Evolutionary conservation across 2,329 filamentous ascomycete species (phyloP).

Genomic region (Epicoccum sorghinum): DNA sequence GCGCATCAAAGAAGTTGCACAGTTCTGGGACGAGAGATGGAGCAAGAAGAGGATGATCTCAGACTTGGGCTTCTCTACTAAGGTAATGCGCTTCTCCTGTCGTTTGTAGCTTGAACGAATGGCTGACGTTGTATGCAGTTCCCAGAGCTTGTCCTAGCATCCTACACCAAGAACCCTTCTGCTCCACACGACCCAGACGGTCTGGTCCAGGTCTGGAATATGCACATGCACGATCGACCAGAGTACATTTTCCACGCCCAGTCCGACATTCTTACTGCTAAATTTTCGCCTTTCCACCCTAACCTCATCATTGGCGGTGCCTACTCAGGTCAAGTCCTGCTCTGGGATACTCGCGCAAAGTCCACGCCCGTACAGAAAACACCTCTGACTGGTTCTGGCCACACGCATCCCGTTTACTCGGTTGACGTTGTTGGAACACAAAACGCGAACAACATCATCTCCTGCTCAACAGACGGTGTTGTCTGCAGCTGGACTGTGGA

Average conservation of each 20-base stretch:
- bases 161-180: conserved; percentile 96
- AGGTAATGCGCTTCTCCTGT: conserved; percentile 56
- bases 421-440: conserved; percentile 96
- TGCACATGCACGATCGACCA: conserved; percentile 89
- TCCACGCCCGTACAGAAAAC: conserved; percentile 89
- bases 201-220: conserved; percentile 95
- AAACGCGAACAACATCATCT: conserved; percentile 98
- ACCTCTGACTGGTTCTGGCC: conserved; percentile 89
- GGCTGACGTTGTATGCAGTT: conserved; percentile 59
- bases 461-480: conserved; percentile 93
- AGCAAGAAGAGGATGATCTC: conserved; percentile 98
- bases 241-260: conserved; percentile 98
- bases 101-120: conserved; percentile 22
- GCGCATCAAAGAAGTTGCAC: conserved; percentile 83
- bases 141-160: conserved; percentile 87
- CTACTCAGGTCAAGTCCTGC: conserved; percentile 92
- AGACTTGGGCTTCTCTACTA: conserved; percentile 92
- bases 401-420: conserved; percentile 95
- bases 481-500: conserved; percentile 98
- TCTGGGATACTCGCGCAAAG: conserved; percentile 94
- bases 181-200: conserved; percentile 93
- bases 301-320: conserved; percentile 95
- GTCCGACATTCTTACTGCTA: conserved; percentile 91
- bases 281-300: conserved; percentile 98
- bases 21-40: conserved; percentile 95